Evolutionary conservation across 805 yeast genomes (phyloP).

Genomic region (Lipomyces mesembrius): DNA sequence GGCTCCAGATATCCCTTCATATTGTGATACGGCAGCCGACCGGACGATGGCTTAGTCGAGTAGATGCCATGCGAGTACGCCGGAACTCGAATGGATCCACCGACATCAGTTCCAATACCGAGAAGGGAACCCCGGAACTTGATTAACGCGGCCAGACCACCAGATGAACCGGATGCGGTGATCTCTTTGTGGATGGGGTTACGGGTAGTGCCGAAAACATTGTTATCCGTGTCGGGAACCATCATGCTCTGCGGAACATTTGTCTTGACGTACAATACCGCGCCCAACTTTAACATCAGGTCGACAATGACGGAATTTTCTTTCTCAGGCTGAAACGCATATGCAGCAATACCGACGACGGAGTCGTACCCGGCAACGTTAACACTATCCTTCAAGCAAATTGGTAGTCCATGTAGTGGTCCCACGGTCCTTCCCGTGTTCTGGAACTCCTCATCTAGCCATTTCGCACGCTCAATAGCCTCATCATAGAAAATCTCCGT

Average conservation of each 20-base stretch:
- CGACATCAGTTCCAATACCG: constrained; percentile 62
- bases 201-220: constrained; percentile 55
- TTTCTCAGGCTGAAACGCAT: constrained; percentile 35
- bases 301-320: constrained; percentile 54
- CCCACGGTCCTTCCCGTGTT: constrained; percentile 54
- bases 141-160: constrained; percentile 58
- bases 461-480: constrained; percentile 61
- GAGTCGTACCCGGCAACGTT: constrained; percentile 59
- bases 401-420: constrained; percentile 66
- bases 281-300: constrained; percentile 56
- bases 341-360: constrained; percentile 45
- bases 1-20: constrained; percentile 46
- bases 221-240: constrained; percentile 61
- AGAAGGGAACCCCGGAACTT: constrained; percentile 55
- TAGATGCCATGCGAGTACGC: constrained; percentile 52
- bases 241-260: constrained; percentile 60
- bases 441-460: constrained; percentile 56
- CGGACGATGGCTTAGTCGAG: constrained; percentile 53
- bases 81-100: constrained; percentile 58
- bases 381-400: constrained; percentile 69
- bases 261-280: constrained; percentile 66
- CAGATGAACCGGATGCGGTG: constrained; percentile 60
- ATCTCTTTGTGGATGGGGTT: constrained; percentile 56
- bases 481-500: constrained; percentile 57
- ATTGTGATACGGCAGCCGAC: constrained; percentile 48